Percentiles rank a stretch among this genome's conserved stretches.
Evolutionary conservation across 257 asterid species (phyloP).

Genomic region (Agastache rugosa): DNA sequence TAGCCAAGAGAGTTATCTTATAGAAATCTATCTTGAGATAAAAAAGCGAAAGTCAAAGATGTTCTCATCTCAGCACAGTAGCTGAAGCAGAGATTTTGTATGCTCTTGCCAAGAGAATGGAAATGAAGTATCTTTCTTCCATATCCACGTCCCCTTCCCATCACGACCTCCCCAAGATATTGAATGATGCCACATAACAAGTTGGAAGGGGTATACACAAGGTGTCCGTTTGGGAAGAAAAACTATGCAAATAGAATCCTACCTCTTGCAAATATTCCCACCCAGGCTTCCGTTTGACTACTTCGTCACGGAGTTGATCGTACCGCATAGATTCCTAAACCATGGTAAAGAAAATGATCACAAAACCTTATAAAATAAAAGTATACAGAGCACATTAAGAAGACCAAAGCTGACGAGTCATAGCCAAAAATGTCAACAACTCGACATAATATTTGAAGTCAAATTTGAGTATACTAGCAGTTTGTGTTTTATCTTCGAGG

Average conservation of each 20-base stretch:
- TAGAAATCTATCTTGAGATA: too few species aligned
- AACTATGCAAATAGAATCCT: constrained; percentile 32
- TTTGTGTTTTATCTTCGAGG: neutral
- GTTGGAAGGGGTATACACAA: neutral
- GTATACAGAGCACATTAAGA: constrained; percentile 13
- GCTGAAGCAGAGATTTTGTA: neutral
- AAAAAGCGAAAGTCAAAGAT: neutral
- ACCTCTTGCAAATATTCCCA: constrained; percentile 99
- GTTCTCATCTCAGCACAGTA: neutral
- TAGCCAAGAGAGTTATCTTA: neutral
- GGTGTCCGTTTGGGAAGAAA: neutral
- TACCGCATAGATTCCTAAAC: constrained; percentile 84
- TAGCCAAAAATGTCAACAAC: neutral
- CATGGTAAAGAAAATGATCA: constrained; percentile 36
- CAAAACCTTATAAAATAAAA: constrained; percentile 18
- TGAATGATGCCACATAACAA: neutral
- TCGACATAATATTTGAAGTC: constrained; percentile 6
- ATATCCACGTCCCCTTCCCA: neutral
- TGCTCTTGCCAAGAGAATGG: neutral
- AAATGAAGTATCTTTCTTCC: neutral
- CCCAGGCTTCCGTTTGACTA: constrained; percentile 85
- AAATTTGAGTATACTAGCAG: neutral
- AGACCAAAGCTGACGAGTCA: constrained; percentile 9
- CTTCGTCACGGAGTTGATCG: constrained; percentile 91
- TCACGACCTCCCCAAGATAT: neutral